These are phyloP conservation scores for Kwoniella sp. DNA, from an alignment of 768 basidiomycete species.

Conservation along the genomic window DNA sequence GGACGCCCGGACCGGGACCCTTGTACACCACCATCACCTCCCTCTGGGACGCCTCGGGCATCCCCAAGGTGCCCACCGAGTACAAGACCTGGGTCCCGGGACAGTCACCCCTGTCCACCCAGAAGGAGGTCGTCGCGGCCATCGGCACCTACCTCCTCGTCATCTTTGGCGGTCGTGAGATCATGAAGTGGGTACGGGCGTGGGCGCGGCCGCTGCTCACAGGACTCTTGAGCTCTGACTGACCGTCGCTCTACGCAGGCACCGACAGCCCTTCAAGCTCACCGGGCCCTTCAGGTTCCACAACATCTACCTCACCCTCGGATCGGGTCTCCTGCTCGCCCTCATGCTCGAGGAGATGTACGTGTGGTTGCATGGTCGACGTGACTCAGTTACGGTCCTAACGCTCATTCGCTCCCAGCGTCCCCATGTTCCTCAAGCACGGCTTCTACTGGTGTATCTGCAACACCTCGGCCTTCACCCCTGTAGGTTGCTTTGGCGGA, in stretches of 20 bases:
- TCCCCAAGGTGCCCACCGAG: slow-evolving; percentile 51
- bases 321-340: slow-evolving; percentile 76
- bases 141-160: slow-evolving; percentile 77
- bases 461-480: slow-evolving; percentile 71
- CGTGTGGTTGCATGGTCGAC: too few relatives aligned
- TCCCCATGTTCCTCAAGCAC: slow-evolving; percentile 69
- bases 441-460: slow-evolving; percentile 77
- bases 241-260: slow-evolving; percentile 20
- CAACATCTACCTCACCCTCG: slow-evolving; percentile 79
- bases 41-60: slow-evolving; percentile 25
- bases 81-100: slow-evolving; percentile 64
- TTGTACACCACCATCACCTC: slow-evolving; percentile 32
- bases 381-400: neutral
- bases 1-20: slow-evolving; percentile 37
- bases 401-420: slow-evolving; percentile 24
- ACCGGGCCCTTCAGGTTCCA: slow-evolving; percentile 79
- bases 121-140: slow-evolving; percentile 62
- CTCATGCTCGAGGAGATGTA: slow-evolving; percentile 86
- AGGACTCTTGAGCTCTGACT: slow-evolving; percentile 1
- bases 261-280: slow-evolving; percentile 56
- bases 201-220: neutral
- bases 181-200: slow-evolving; percentile 64
- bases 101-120: slow-evolving; percentile 73
- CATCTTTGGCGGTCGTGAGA: slow-evolving; percentile 76
- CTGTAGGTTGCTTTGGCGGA: slow-evolving; percentile 57